These are phyloP conservation scores for Bacidia rubella DNA, from an alignment of 495 filamentous ascomycete species.

Conservation along the genomic window DNA sequence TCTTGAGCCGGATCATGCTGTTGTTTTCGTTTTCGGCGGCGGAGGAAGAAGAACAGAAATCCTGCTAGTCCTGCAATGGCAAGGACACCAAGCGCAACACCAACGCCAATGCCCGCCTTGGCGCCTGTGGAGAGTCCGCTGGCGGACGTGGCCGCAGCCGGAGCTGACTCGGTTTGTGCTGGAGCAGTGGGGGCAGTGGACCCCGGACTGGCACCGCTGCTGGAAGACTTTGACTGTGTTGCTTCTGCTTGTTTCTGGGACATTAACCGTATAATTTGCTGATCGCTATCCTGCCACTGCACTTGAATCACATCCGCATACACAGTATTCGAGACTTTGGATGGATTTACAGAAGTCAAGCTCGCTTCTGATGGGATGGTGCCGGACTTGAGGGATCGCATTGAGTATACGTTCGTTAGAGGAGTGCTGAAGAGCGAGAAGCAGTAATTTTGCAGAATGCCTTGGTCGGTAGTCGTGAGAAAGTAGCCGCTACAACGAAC, in stretches of 20 bases:
- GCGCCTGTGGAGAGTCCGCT: constrained; percentile 19
- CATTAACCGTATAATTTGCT: constrained; percentile 6
- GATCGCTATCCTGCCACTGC: constrained; percentile 7
- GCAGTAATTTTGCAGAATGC: background rate
- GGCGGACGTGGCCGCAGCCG: constrained; percentile 28
- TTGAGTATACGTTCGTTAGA: constrained; percentile 10
- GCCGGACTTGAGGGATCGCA: background rate
- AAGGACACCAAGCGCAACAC: constrained; percentile 3
- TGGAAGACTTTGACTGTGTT: background rate
- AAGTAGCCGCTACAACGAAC: constrained; percentile 1
- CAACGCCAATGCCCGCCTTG: constrained; percentile 22
- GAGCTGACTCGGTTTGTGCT: constrained; percentile 24
- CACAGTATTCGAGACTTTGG: constrained; percentile 9
- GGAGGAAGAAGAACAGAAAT: constrained; percentile 1
- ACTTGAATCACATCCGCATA: constrained; percentile 12
- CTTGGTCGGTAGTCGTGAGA: background rate
- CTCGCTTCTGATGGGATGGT: constrained; percentile 3
- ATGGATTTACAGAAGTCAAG: constrained; percentile 1
- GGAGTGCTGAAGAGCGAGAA: constrained; percentile 4
- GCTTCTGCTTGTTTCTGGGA: constrained; percentile 3
- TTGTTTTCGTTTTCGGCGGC: constrained; percentile 2
- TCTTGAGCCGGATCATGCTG: background rate
- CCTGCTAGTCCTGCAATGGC: background rate
- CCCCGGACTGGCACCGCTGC: background rate
- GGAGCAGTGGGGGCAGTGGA: background rate